Percentiles rank a stretch among this genome's conserved stretches.
Conservation (phyloP, 148 eudicot species). For the Chenopodium formosanum region DNA sequence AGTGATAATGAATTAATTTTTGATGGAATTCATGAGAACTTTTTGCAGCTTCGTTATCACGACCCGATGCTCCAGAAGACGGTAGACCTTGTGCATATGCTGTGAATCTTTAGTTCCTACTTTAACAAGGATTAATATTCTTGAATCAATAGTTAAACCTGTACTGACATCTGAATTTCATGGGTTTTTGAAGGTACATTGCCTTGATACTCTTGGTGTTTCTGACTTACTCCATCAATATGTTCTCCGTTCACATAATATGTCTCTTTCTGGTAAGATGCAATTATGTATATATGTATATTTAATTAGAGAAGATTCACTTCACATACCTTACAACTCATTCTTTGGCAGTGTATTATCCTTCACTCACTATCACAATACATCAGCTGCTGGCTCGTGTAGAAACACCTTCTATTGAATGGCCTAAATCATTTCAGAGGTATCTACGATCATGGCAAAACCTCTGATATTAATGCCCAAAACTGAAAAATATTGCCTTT, state of each 20-base stretch:
- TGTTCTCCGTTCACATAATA: constrained; percentile 75
- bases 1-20: constrained; percentile 79
- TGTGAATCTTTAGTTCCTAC: constrained; percentile 2
- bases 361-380: constrained; percentile 55
- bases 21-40: constrained; percentile 92
- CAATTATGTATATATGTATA: neutral
- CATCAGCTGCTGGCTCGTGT: constrained; percentile 71
- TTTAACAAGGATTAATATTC: neutral
- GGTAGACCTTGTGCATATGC: constrained; percentile 43
- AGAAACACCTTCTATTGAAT: constrained; percentile 77
- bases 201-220: constrained; percentile 65
- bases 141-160: neutral
- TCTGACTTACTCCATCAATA: constrained; percentile 75
- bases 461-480: neutral
- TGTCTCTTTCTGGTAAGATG: constrained; percentile 76
- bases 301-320: constrained; percentile 1
- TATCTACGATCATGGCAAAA: constrained; percentile 26
- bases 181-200: constrained; percentile 57
- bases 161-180: constrained; percentile 6
- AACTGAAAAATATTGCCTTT: constrained; percentile 7
- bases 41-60: constrained; percentile 73
- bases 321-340: constrained; percentile 15
- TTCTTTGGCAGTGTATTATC: constrained; percentile 65
- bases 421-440: constrained; percentile 99
- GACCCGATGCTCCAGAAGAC: constrained; percentile 93